A percentile compares a stretch with the other conserved stretches of the same genome.
Conservation (phyloP, 1,139 yeast genomes). For the Zygosaccharomyces sapae region DNA sequence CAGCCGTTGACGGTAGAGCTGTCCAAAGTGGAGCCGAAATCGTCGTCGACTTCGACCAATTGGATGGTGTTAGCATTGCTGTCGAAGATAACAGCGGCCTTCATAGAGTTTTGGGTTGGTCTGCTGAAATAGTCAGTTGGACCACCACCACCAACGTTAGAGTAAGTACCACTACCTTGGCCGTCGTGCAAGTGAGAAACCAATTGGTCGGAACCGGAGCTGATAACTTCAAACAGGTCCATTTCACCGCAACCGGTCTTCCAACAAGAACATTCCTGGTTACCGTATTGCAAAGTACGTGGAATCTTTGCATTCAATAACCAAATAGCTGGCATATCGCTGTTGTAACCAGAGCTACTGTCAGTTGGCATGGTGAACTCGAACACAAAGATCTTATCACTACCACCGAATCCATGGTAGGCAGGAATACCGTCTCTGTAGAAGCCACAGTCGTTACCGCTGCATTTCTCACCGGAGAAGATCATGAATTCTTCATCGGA, state of each 20-base stretch:
- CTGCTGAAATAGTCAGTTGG: constrained; percentile 80
- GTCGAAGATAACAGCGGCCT: constrained; percentile 85
- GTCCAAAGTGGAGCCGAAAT: constrained; percentile 53
- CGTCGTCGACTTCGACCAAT: constrained; percentile 55
- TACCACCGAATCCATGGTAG: constrained; percentile 81
- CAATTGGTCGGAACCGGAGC: constrained; percentile 66
- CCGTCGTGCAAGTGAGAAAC: constrained; percentile 83
- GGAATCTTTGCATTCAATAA: constrained; percentile 90
- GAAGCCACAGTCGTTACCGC: constrained; percentile 72
- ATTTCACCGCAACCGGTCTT: constrained; percentile 93
- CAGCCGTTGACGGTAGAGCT: constrained; percentile 52
- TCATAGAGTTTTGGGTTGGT: constrained; percentile 72
- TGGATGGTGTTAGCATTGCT: constrained; percentile 48
- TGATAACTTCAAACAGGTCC: constrained; percentile 80
- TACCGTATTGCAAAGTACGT: constrained; percentile 86
- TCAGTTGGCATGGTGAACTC: constrained; percentile 90
- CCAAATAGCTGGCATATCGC: constrained; percentile 97
- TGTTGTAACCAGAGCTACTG: constrained; percentile 42
- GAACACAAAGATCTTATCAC: constrained; percentile 76
- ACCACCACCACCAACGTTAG: constrained; percentile 72
- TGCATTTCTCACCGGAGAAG: constrained; percentile 66
- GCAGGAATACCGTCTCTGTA: constrained; percentile 86
- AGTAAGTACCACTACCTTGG: constrained; percentile 58
- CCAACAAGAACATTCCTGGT: constrained; percentile 86
- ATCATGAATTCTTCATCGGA: constrained; percentile 77